Conservation (phyloP, 2,329 filamentous ascomycete genomes). For the Aspergillus transmontanensis region DNA sequence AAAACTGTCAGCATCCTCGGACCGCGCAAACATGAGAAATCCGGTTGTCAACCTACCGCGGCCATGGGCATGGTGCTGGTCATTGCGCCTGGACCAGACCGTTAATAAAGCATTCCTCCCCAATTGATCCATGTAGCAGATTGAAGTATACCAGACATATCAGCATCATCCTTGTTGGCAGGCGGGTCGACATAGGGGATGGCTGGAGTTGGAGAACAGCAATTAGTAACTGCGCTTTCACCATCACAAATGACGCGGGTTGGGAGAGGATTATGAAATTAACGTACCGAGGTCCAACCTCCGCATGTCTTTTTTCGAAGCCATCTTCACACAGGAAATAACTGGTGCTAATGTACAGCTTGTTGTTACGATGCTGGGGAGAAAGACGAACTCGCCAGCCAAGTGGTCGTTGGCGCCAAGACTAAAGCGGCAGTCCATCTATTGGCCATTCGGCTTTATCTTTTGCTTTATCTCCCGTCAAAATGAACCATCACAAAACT, state of each 20-base stretch:
- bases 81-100: constrained; percentile 54
- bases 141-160: constrained; percentile 66
- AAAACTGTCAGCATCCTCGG: constrained; percentile 21
- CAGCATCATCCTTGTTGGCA: constrained; percentile 63
- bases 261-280: not conserved
- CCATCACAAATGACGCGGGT: not conserved
- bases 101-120: constrained; percentile 19
- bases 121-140: not conserved
- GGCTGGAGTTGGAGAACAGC: constrained; percentile 55
- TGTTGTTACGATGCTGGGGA: constrained; percentile 5
- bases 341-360: constrained; percentile 3
- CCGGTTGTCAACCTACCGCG: constrained; percentile 57
- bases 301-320: constrained; percentile 75
- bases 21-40: not conserved
- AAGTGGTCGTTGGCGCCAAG: constrained; percentile 22
- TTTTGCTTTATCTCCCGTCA: not conserved
- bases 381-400: constrained; percentile 11
- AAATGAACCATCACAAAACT: no score
- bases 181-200: constrained; percentile 83
- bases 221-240: constrained; percentile 17
- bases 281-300: constrained; percentile 70
- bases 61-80: constrained; percentile 90
- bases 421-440: constrained; percentile 20
- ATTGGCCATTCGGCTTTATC: constrained; percentile 5
- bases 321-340: constrained; percentile 51